Conservation (phyloP, 2,329 filamentous ascomycete genomes). For the Fusarium annulatum region DNA sequence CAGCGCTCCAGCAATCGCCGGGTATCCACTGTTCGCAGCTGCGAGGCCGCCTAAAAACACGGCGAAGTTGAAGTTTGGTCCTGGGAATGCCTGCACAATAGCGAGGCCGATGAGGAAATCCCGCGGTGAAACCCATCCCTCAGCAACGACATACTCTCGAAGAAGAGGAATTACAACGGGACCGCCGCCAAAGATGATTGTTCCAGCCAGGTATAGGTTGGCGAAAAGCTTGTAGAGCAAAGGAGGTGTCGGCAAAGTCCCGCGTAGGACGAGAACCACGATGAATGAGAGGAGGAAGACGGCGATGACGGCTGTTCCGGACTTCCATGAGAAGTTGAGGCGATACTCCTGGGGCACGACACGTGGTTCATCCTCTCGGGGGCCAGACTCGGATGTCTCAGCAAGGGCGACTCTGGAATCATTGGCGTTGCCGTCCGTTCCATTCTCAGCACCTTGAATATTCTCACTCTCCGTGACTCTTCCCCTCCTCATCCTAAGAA, state of each 20-base stretch:
- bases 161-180: conserved; percentile 74
- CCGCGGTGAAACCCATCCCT: conserved; percentile 75
- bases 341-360: conserved; percentile 49
- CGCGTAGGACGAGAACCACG: conserved; percentile 63
- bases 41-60: conserved; percentile 67
- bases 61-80: conserved; percentile 62
- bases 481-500: fast-evolving
- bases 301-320: conserved; percentile 55
- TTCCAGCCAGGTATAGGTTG: conserved; percentile 80
- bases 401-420: background rate
- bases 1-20: conserved; percentile 59
- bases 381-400: background rate
- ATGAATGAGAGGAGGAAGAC: conserved; percentile 67
- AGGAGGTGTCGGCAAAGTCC: conserved; percentile 53
- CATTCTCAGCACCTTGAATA: background rate
- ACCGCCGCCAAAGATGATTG: conserved; percentile 73
- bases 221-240: conserved; percentile 71
- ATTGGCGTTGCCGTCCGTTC: background rate
- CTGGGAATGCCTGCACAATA: conserved; percentile 75
- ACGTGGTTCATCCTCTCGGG: conserved; percentile 26
- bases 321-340: conserved; percentile 58
- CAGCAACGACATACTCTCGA: conserved; percentile 70
- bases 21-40: conserved; percentile 52
- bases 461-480: fast-evolving
- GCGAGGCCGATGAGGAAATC: conserved; percentile 80